These are phyloP conservation scores for Pestalotiopsis fici DNA, from an alignment of 2,329 filamentous ascomycete genomes.

Conservation along the genomic window DNA sequence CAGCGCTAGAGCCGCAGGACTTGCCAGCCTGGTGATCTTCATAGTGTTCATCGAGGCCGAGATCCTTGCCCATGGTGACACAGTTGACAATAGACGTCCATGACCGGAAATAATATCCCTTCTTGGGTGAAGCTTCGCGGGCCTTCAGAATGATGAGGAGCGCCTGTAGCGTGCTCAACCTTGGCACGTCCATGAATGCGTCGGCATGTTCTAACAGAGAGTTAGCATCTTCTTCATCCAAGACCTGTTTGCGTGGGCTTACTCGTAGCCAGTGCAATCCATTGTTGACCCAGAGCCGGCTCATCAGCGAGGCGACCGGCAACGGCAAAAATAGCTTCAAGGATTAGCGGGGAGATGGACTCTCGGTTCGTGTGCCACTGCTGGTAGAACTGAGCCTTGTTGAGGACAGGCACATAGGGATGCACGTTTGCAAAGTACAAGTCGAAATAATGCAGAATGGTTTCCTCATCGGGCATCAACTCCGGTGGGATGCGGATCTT, in stretches of 20 bases:
- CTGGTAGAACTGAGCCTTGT: constrained; percentile 79
- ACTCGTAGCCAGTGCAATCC: constrained; percentile 89
- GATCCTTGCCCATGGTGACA: constrained; percentile 88
- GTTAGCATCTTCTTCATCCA: constrained; percentile 23
- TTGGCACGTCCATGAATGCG: constrained; percentile 89
- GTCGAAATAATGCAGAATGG: constrained; percentile 81
- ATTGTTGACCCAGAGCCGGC: constrained; percentile 82
- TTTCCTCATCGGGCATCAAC: constrained; percentile 87
- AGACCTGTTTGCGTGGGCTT: constrained; percentile 24
- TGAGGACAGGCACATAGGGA: constrained; percentile 88
- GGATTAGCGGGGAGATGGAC: constrained; percentile 83
- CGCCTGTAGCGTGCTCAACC: constrained; percentile 89
- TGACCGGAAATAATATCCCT: constrained; percentile 94
- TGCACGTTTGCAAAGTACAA: constrained; percentile 91
- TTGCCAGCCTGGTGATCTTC: constrained; percentile 74
- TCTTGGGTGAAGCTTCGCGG: constrained; percentile 85
- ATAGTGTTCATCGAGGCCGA: constrained; percentile 85
- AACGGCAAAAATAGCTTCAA: constrained; percentile 91
- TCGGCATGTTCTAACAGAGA: constrained; percentile 73
- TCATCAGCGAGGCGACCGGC: constrained; percentile 82
- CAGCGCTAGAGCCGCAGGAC: constrained; percentile 65
- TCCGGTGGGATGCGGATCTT: constrained; percentile 88
- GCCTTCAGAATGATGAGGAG: constrained; percentile 87
- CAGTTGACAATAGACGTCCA: constrained; percentile 96
- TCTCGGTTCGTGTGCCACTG: constrained; percentile 84